Percentiles rank a stretch among this genome's conserved stretches.
Conservation (phyloP, 305 asterid species). For the Lippia alba region DNA sequence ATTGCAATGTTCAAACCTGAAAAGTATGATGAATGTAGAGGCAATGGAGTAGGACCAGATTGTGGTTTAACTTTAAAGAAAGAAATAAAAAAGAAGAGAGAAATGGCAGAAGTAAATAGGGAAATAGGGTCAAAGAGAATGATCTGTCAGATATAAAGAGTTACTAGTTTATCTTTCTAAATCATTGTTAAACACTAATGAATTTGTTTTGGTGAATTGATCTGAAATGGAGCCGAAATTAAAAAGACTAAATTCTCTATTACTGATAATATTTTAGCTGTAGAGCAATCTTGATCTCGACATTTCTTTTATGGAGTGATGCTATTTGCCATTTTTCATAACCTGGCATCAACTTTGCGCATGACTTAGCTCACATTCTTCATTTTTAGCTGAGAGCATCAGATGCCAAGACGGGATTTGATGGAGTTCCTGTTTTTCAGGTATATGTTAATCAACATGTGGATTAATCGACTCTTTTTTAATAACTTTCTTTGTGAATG, state of each 20-base stretch:
- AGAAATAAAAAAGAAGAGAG: too few species aligned
- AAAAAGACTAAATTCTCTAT: too few species aligned
- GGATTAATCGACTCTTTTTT: constrained; percentile 3
- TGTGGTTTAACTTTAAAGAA: too few species aligned
- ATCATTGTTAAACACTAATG: not conserved
- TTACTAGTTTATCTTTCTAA: not conserved
- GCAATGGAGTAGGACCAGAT: too few species aligned
- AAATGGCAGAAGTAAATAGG: not conserved
- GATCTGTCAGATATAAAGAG: not conserved
- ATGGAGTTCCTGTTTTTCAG: constrained; percentile 99
- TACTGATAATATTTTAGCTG: too few species aligned
- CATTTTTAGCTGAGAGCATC: constrained; percentile 69
- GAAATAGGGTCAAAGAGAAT: not conserved
- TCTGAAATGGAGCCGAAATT: not conserved
- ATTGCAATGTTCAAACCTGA: not conserved
- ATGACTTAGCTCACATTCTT: constrained; percentile 36
- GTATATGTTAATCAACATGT: constrained; percentile 41
- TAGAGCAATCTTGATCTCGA: too few species aligned
- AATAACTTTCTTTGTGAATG: constrained; percentile 5
- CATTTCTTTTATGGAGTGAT: constrained; percentile 7
- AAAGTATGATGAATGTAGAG: too few species aligned
- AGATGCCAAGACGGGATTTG: constrained; percentile 66
- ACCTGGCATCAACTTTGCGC: constrained; percentile 5
- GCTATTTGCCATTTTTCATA: constrained; percentile 22
- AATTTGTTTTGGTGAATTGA: constrained; percentile 1